Base-by-base conservation (phyloP, 371 early-diverging fungal genomes). In the Actinomucor elegans region DNA sequence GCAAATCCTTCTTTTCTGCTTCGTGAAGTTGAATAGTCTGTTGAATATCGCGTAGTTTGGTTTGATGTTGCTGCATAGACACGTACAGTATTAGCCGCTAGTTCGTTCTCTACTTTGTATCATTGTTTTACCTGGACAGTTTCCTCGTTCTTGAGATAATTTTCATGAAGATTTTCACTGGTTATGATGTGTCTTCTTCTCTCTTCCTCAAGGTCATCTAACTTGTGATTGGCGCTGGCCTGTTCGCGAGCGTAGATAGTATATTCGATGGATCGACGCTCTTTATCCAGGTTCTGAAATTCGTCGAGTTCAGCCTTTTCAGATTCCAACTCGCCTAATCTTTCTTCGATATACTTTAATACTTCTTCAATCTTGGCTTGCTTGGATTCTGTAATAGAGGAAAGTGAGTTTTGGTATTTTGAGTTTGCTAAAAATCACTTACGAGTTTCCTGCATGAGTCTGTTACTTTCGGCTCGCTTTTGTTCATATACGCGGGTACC, bases 401-500 rank as follows among this genome's bases (percentile, higher is more conserved):
- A 24, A 11, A 51, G 12, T 32, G 10, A 21, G 17, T 47, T 11
- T 31, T 43, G 8, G 9, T 34, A 17, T 54, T n/a, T n/a, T n/a
- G n/a, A n/a, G n/a, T n/a, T n/a, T n/a, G n/a, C n/a, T n/a, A n/a
- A n/a, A 9, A 52, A 21, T 34, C 28, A 32, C 50, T 52, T 77
- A 86, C 91, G 89, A 28, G 97, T 94, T 52, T 99, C 98, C 32
- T 93, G 89, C 72, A 99, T 87, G 37, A 95, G 88, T 66, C 92
- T 93, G 48, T 89, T 65, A 79, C 93, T 91, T 64, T 94, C 95
- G 24, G 81, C 77, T 44, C 98, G 84, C n/a, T 96, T 86, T 54
- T 89, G 82, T 79, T 99, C 99, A 69, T 99, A 99, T 3, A 98
- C 93, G 17, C 88, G 79, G 5, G 98, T 99, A 46, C 99, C 99